Conservation (phyloP, 164 flowering plant genomes). For the Magnolia sinica region DNA sequence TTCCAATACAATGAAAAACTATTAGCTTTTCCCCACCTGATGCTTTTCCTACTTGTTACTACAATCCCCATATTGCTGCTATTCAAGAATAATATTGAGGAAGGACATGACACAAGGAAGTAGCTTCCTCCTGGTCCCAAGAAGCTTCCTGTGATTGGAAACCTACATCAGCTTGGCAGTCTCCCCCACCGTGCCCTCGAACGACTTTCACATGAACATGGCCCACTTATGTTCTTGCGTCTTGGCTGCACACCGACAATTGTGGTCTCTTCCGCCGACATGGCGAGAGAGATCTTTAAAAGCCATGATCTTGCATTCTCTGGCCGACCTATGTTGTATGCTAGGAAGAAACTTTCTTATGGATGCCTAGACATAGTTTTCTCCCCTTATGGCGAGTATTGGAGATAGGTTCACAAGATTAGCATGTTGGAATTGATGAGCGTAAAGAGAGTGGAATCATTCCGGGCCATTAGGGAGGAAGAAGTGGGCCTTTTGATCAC, state of each 20-base stretch:
- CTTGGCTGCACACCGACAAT: slow-evolving; percentile 28
- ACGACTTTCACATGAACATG: slow-evolving; percentile 20
- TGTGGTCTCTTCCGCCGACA: slow-evolving; percentile 27
- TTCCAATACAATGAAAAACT: no score
- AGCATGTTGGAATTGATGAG: slow-evolving; percentile 25
- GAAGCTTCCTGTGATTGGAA: slow-evolving; percentile 21
- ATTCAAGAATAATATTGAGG: background rate
- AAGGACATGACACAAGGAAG: background rate
- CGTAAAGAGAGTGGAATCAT: slow-evolving; percentile 26
- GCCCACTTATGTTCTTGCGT: slow-evolving; percentile 29
- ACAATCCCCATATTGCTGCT: background rate
- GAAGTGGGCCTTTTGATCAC: slow-evolving; percentile 25
- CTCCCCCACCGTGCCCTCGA: slow-evolving; percentile 14
- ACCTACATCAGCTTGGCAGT: slow-evolving; percentile 17
- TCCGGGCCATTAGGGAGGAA: slow-evolving; percentile 28
- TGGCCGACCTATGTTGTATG: slow-evolving; percentile 19
- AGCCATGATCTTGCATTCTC: slow-evolving; percentile 28
- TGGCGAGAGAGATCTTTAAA: slow-evolving; percentile 22
- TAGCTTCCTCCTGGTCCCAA: slow-evolving; percentile 35
- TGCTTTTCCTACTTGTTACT: background rate
- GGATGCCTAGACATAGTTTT: slow-evolving; percentile 17
- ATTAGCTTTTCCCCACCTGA: no score
- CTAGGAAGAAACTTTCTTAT: slow-evolving; percentile 21
- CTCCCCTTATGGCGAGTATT: slow-evolving; percentile 30
- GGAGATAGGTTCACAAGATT: slow-evolving; percentile 37